phyloP scores from a whole-genome alignment of 1,284 basidiomycete species.

The Ustilago cynodontis region DNA sequence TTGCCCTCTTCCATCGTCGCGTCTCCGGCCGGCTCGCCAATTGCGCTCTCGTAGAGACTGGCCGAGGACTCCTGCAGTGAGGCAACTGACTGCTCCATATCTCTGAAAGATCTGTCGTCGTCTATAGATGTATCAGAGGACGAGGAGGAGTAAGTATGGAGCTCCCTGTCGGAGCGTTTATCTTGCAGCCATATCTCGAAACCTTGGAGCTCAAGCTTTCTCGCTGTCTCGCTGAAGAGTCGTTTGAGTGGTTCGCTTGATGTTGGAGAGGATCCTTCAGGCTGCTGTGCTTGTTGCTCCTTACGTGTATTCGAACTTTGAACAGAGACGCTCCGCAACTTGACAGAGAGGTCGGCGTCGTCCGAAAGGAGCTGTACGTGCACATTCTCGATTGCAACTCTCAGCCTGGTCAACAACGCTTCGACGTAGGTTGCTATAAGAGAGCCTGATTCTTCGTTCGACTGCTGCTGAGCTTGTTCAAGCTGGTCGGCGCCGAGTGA shows the following conservation, averaged over 20 bases:
- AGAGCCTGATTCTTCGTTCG: conserved; percentile 21
- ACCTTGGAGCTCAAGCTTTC: conserved; percentile 27
- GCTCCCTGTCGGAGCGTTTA: neutral
- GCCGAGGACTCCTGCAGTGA: conserved; percentile 36
- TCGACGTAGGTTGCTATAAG: conserved; percentile 55
- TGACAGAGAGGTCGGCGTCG: conserved; percentile 27
- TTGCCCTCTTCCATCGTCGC: neutral
- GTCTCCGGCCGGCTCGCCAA: conserved; percentile 16
- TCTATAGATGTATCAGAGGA: conserved; percentile 25
- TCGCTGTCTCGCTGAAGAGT: conserved; percentile 27
- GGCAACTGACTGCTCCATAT: conserved; percentile 19
- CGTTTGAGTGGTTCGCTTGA: neutral
- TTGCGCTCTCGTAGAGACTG: conserved; percentile 49
- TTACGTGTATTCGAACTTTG: conserved; percentile 37
- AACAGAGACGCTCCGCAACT: conserved; percentile 19
- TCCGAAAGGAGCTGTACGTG: conserved; percentile 29
- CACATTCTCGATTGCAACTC: conserved; percentile 37
- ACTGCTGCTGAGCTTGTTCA: conserved; percentile 5
- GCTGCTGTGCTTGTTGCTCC: conserved; percentile 8
- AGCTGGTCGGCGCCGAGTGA: conserved; percentile 36
- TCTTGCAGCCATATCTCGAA: conserved; percentile 32
- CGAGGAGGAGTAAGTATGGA: conserved; percentile 16
- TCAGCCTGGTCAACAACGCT: conserved; percentile 52
- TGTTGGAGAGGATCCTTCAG: neutral
- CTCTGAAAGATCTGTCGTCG: neutral